phyloP scores from a whole-genome alignment of 1,284 basidiomycete genomes.

The Agaricales sp. region DNA sequence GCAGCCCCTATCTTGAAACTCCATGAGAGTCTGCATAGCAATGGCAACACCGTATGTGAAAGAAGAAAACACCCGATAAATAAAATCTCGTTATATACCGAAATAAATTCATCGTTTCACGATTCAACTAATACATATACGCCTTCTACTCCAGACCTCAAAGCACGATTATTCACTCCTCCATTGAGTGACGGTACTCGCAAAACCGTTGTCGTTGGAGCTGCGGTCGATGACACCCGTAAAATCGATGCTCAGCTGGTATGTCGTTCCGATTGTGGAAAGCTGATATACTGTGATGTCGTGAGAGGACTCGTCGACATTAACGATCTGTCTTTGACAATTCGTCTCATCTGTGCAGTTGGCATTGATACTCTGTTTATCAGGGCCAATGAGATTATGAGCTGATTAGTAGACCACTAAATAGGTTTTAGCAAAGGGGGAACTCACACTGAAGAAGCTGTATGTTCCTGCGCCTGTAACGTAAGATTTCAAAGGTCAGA shows the following conservation, averaged over 20 bases:
- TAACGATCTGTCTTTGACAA: constrained; percentile 54
- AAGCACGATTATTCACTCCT: no score
- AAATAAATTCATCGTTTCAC: no score
- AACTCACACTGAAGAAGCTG: constrained; percentile 3
- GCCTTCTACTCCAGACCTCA: no score
- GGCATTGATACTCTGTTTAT: no score
- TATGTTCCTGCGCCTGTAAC: constrained; percentile 23
- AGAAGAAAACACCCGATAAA: no score
- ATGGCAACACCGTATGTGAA: no score
- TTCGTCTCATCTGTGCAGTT: constrained; percentile 32
- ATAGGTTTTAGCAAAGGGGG: constrained; percentile 44
- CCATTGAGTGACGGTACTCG: constrained; percentile 53
- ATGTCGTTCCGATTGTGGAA: constrained; percentile 51
- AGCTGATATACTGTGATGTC: constrained; percentile 50
- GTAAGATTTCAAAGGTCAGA: background rate
- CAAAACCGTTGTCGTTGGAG: constrained; percentile 58
- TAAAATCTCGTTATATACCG: no score
- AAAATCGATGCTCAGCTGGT: constrained; percentile 36
- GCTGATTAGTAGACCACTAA: constrained; percentile 57
- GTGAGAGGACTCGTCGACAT: constrained; percentile 42
- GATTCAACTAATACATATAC: no score
- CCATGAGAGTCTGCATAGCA: no score
- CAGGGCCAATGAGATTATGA: no score
- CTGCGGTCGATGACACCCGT: no score
- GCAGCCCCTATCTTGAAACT: no score